A percentile compares a stretch with the other conserved stretches of the same genome.
These are phyloP conservation scores for Diaporthe amygdali DNA, from an alignment of 2,329 filamentous ascomycete species.

Conservation along the genomic window DNA sequence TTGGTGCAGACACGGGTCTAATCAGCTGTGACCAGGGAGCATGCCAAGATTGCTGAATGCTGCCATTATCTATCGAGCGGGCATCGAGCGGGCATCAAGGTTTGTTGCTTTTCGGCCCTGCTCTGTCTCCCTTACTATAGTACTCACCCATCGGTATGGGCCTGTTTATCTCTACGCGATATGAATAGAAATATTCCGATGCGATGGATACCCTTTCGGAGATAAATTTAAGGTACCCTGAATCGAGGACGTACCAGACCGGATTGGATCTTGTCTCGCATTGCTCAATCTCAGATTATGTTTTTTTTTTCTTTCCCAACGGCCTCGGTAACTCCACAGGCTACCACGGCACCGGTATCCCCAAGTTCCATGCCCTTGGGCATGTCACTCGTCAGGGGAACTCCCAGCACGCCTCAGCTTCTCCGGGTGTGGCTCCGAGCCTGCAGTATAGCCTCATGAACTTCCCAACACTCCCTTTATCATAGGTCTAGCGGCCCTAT, in stretches of 20 bases:
- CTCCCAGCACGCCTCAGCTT: constrained; percentile 8
- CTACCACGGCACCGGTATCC: neutral
- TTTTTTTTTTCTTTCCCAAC: neutral
- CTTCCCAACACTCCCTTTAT: neutral
- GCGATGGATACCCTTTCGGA: too few species aligned
- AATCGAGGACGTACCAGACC: neutral
- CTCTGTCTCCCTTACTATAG: neutral
- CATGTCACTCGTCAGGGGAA: neutral
- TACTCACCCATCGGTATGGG: neutral
- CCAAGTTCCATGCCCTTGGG: neutral
- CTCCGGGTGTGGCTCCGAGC: neutral
- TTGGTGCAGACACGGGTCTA: neutral
- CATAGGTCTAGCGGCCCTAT: neutral
- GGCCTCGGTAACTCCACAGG: neutral
- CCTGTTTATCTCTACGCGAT: neutral
- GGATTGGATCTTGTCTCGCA: neutral
- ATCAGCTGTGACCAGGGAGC: neutral
- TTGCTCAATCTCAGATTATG: neutral
- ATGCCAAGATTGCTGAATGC: neutral
- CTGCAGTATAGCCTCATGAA: neutral
- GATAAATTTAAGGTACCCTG: neutral
- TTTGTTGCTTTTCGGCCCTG: neutral
- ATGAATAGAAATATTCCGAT: constrained; percentile 7
- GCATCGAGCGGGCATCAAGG: neutral
- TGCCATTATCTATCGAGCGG: neutral